Conservation (phyloP, 805 yeast species). For the Metschnikowia lunata region DNA sequence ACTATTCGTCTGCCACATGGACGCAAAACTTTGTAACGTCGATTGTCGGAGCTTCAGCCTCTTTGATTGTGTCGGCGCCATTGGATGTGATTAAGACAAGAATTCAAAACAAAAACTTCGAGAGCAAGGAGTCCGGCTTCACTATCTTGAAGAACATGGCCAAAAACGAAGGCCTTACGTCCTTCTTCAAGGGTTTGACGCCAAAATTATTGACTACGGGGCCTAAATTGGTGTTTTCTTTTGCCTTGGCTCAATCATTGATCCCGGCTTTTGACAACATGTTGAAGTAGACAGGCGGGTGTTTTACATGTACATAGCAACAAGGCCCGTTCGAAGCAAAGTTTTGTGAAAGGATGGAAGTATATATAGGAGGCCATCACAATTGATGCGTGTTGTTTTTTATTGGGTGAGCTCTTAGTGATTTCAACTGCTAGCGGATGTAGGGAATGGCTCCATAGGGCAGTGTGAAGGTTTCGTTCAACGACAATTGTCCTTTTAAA, state of each 20-base stretch:
- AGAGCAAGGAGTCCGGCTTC: slow-evolving; percentile 91
- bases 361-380: neutral
- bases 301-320: slow-evolving; percentile 8
- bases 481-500: too few species aligned
- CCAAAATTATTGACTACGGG: slow-evolving; percentile 97
- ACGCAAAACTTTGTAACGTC: slow-evolving; percentile 90
- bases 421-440: too few species aligned
- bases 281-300: slow-evolving; percentile 30
- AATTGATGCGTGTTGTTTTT: too few species aligned
- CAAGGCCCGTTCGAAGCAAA: neutral
- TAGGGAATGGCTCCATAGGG: too few species aligned
- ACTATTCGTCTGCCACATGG: slow-evolving; percentile 93
- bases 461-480: too few species aligned
- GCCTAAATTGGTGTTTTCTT: slow-evolving; percentile 96
- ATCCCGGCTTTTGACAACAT: slow-evolving; percentile 91
- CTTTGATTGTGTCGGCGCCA: slow-evolving; percentile 95
- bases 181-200: slow-evolving; percentile 95
- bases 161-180: slow-evolving; percentile 80
- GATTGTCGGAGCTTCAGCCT: slow-evolving; percentile 94
- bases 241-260: slow-evolving; percentile 94
- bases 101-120: slow-evolving; percentile 94
- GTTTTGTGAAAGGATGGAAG: neutral
- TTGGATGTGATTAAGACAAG: slow-evolving; percentile 97
- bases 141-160: slow-evolving; percentile 90
- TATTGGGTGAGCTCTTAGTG: too few species aligned